Percentiles rank a stretch among this genome's conserved stretches.
Conservation (phyloP, 352 stramenopile species). For the Phytopythium boreale region DNA sequence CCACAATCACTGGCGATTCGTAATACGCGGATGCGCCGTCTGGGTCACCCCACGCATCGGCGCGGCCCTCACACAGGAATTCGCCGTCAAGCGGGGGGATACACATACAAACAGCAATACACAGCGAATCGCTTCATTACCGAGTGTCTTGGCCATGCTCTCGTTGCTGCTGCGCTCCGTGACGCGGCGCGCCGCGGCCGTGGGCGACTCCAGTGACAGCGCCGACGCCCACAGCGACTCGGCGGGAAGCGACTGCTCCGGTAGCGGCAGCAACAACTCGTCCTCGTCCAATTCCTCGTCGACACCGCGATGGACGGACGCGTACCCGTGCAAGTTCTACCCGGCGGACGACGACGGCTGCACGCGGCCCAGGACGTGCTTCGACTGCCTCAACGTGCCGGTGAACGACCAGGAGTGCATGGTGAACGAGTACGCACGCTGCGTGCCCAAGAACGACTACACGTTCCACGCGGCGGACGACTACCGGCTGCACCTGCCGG, state of each 20-base stretch:
- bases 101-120: conserved; percentile 1
- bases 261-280: conserved; percentile 1
- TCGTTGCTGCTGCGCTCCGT: neutral
- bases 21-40: neutral
- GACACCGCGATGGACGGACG: conserved; percentile 18
- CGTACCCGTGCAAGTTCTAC: conserved; percentile 25
- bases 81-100: neutral
- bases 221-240: neutral
- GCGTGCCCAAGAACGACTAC: conserved; percentile 25
- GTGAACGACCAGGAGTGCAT: conserved; percentile 27
- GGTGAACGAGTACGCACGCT: conserved; percentile 38
- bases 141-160: neutral
- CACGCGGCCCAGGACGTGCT: conserved; percentile 44
- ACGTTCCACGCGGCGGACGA: conserved; percentile 19
- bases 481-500: conserved; percentile 17
- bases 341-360: conserved; percentile 24
- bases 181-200: conserved; percentile 4
- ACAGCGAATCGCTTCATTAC: no score
- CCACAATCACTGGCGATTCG: no score
- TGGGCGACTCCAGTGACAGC: conserved; percentile 5
- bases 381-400: conserved; percentile 58
- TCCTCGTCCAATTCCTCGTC: conserved; percentile 13
- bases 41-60: neutral
- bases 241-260: neutral
- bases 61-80: neutral